phyloP scores from a whole-genome alignment of 805 yeast genomes.

The Barnettozyma sucrosica region DNA sequence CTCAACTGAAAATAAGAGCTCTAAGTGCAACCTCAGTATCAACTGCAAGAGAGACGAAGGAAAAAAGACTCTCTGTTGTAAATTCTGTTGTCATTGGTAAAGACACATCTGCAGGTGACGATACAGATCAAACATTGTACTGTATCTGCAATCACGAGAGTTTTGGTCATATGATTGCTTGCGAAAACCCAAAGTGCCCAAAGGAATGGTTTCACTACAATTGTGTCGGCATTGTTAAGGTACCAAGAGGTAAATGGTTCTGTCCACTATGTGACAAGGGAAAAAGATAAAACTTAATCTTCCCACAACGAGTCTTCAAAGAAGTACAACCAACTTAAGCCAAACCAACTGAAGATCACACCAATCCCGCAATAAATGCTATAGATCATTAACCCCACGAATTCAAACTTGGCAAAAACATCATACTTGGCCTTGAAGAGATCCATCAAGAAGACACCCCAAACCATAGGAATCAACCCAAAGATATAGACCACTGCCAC shows the following conservation, averaged over 20 bases:
- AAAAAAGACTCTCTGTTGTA: not conserved
- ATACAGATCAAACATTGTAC: slow-evolving; percentile 27
- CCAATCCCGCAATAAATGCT: slow-evolving; percentile 88
- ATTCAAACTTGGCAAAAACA: slow-evolving; percentile 56
- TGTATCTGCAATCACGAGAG: slow-evolving; percentile 44
- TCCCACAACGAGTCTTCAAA: slow-evolving; percentile 72
- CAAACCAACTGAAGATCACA: slow-evolving; percentile 79
- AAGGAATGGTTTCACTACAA: slow-evolving; percentile 77
- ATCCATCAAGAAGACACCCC: slow-evolving; percentile 41
- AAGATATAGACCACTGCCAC: slow-evolving; percentile 59
- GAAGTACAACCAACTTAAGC: slow-evolving; percentile 83
- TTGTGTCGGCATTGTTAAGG: slow-evolving; percentile 61
- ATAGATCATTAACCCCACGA: slow-evolving; percentile 71
- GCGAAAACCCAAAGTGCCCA: slow-evolving; percentile 73
- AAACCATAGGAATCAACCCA: slow-evolving; percentile 61
- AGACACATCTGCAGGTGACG: slow-evolving; percentile 5
- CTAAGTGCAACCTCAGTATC: not conserved
- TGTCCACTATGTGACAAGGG: slow-evolving; percentile 44
- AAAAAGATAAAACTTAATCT: slow-evolving; percentile 3
- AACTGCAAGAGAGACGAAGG: not conserved
- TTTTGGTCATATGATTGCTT: slow-evolving; percentile 82
- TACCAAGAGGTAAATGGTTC: slow-evolving; percentile 66
- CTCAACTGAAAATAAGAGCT: not conserved
- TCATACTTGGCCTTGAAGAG: slow-evolving; percentile 49
- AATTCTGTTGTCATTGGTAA: slow-evolving; percentile 4